Percentiles rank a stretch among this genome's conserved stretches.
phyloP scores from a whole-genome alignment of 164 flowering plant species.

The Umbilicus rupestris region DNA sequence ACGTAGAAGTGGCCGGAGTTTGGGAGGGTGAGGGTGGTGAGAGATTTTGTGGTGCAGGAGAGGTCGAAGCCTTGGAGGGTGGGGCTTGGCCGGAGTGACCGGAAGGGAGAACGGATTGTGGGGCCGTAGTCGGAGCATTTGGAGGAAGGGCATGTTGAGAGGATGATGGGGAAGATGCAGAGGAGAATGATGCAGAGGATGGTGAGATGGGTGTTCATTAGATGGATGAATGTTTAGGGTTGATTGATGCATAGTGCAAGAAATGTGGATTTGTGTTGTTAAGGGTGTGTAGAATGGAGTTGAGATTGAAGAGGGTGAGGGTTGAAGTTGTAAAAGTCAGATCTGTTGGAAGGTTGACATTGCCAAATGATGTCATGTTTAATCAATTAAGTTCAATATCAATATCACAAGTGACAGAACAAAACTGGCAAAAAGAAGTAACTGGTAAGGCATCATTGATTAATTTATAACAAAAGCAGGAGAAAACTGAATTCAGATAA shows the following conservation, averaged over 20 bases:
- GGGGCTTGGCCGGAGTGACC: constrained; percentile 12
- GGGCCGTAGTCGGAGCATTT: not conserved
- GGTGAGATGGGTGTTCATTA: not conserved
- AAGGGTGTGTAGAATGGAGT: not conserved
- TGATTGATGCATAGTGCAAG: not conserved
- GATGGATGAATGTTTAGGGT: not conserved
- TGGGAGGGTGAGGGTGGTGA: constrained; percentile 27
- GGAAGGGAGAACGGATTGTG: not conserved
- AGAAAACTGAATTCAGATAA: too few relatives aligned
- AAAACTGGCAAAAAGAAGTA: too few relatives aligned
- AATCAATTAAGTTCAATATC: not conserved
- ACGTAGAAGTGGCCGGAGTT: constrained; percentile 30
- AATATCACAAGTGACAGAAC: not conserved
- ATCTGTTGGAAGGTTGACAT: not conserved
- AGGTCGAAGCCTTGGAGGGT: constrained; percentile 43
- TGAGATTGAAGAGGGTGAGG: too few relatives aligned
- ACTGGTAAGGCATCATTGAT: too few relatives aligned
- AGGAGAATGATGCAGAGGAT: not conserved
- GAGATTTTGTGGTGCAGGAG: constrained; percentile 20
- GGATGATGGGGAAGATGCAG: not conserved
- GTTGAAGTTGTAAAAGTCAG: constrained; percentile 3
- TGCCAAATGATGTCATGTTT: not conserved
- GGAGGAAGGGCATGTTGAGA: not conserved
- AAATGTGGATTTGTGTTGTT: not conserved
- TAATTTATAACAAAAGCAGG: too few relatives aligned